These are phyloP conservation scores for Pseudonitzschia multiseries DNA, from an alignment of 108 stramenopile genomes.

Conservation along the genomic window DNA sequence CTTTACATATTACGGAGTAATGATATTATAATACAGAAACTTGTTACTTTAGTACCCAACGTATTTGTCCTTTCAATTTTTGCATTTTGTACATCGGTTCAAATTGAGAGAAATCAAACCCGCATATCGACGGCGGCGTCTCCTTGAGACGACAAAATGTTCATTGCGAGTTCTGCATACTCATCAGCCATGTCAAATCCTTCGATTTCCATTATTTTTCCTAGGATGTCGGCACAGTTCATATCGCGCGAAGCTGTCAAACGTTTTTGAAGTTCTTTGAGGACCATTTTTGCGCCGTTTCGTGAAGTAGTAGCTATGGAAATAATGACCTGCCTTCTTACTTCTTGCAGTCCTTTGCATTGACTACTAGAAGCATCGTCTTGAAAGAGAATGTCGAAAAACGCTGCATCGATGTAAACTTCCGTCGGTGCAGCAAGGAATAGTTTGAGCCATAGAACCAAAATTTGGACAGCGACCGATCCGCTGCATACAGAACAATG, in stretches of 20 bases:
- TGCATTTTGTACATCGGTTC: too few relatives aligned
- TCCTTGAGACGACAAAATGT: constrained; percentile 24
- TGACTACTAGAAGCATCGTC: constrained; percentile 34
- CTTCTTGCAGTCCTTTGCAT: constrained; percentile 38
- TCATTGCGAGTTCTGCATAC: constrained; percentile 59
- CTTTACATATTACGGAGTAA: too few relatives aligned
- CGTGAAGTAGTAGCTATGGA: constrained; percentile 62
- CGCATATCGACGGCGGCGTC: neutral
- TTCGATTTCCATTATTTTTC: constrained; percentile 50
- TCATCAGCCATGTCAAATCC: constrained; percentile 45
- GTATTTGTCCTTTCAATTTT: too few relatives aligned
- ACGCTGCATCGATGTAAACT: constrained; percentile 25
- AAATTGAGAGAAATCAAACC: neutral
- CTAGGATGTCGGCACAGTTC: constrained; percentile 63
- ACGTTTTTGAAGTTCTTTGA: constrained; percentile 48
- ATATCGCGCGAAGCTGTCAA: constrained; percentile 52
- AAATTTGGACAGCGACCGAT: constrained; percentile 44
- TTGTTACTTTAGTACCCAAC: too few relatives aligned
- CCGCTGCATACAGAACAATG: constrained; percentile 61
- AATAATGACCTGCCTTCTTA: constrained; percentile 50
- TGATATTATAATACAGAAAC: too few relatives aligned
- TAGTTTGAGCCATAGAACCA: constrained; percentile 45
- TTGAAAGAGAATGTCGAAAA: constrained; percentile 35
- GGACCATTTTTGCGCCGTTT: constrained; percentile 47
- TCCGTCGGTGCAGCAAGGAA: constrained; percentile 40